Base-by-base conservation (phyloP, 1,139 yeast genomes). In the Kurtzmaniella natalensis region DNA sequence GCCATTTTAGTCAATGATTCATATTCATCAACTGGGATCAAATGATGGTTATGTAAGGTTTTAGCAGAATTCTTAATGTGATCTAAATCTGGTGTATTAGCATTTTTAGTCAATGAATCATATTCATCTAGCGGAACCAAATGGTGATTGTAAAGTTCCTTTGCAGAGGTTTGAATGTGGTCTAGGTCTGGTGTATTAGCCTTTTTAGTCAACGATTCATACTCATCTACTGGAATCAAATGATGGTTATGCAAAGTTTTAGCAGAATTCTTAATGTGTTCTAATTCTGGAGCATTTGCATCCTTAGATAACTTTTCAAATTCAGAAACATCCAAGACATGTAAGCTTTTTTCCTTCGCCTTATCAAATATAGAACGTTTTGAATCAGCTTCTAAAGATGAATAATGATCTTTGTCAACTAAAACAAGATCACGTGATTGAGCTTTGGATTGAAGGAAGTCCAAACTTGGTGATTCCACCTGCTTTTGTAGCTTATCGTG, bases 381-480 rank as follows among this genome's bases (percentile, higher is more conserved):
- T 3, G 64, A 59, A 28, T 50, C 50, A 8, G 36, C 37, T 28
- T 39, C 23, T 31, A 65, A 45, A 6, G 46, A 48, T 3, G 52
- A 44, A 37, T 57, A 50, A 28, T 43, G 42, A 7, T 32, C 7
- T 1, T 51, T 48, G 26, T 52, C 33, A 3, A 65, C 36, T 2
- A 54, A 43, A 7, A 50, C 50, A 22, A 48, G 48, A 16, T 51
- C 58, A 35, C 48, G 50, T 1, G 25, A 28, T 29, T 37, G 38
- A 7, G 60, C 55, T 29, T 45, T 37, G 5, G 42, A 37, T 9
- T 44, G 37, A 10, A 68, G 32, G 30, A 53, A 55, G 0, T 54
- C 55, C 6, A 54, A 16, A 6, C 50, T 32, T 4, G 73, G 72
- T 4, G 33, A 18, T 7, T 44, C 45, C 3, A 49, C 16, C 4